Base-by-base conservation (phyloP, 169 alveolate species). In the Eimeria acervulina region DNA sequence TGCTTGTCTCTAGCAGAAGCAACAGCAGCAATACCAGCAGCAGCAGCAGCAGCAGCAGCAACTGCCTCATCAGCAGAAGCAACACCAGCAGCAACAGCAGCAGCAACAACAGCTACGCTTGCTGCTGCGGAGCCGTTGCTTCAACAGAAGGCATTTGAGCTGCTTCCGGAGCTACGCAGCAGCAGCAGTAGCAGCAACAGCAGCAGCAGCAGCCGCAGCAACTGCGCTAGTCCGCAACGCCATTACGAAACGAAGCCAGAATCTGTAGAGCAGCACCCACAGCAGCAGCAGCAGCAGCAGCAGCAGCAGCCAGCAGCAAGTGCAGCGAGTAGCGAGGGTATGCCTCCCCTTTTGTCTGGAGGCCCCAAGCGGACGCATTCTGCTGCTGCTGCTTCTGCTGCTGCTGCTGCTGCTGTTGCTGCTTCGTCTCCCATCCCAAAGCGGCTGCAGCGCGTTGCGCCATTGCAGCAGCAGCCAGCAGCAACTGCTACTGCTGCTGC, bases 131-230 rank as follows among this genome's bases (percentile, higher is more conserved):
- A 68, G 80, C 33, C n/a, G 80, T 15, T 68, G 80, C 33, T 68
- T 8, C n/a, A 8, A 68, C 80, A 21, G 26, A 23, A 21, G 26
- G 15, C n/a, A 33, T 8, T 17, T 8, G 12, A 21, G 40, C 80
- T 68, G 40, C 80, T 68, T 8, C 80, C 8, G 80, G 38, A 21
- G 80, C 80, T 68, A 17, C 33, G 80, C 80, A 68, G 80, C 80
- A 68, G 80, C 80, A n/a, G 33, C 80, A n/a, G 40, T 33, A 68
- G 80, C 80, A 68, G 80, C 80, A 68, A 33, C 80, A n/a, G 33
- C 80, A n/a, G 40, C 80, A 68, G 80, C n/a, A n/a, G n/a, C n/a
- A n/a, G n/a, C n/a, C n/a, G n/a, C n/a, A n/a, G n/a, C n/a, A n/a
- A n/a, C n/a, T n/a, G n/a, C n/a, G n/a, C 80, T 21, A 33, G n/a